Base-by-base conservation (phyloP, 2,329 filamentous ascomycete genomes). In the Nakataea oryzae region DNA sequence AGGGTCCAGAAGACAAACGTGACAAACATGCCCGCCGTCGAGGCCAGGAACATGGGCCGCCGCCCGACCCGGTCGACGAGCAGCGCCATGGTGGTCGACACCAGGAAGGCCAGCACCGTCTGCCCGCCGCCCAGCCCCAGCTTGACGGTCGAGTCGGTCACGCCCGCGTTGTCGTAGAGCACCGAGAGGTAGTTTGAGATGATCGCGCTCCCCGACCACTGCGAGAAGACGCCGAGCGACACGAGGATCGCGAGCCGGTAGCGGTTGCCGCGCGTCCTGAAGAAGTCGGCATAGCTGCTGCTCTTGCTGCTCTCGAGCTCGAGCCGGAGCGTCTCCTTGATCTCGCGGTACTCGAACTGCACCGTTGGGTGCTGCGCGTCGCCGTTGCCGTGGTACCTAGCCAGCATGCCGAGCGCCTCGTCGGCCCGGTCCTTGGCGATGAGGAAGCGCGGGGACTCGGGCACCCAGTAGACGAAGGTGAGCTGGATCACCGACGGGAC, bases 151-250 rank as follows among this genome's bases (percentile, higher is more conserved):
- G 76, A 70, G 66, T 76, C 72, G 2, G 65, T 76, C 65, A 86
- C 78, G 62, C 82, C 82, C 64, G 81, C 81, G 47, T 75, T 76
- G 54, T 76, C 70, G 72, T 84, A 84, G 58, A 86, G 78, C 63
- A 76, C 73, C 63, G 76, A 79, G 54, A 81, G 76, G 66, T 85
- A 86, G 74, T 85, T 85, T 63, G 77, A 81, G 66, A 86, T 81
- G 59, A 86, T 78, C 63, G 79, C 82, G 69, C 86, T 86, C 61
- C 84, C 83, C 47, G 78, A 81, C 76, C 81, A 85, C 71, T 86
- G 82, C 0, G 81, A 84, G 73, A 85, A 84, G 64, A 86, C 70
- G 68, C 82, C 83, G 29, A 86, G 76, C 1, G 81, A 65, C 57
- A 63, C 28, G 8, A 64, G 61, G 27, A 68, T 61, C 30, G 65